These are phyloP conservation scores for Rosa hybrid DNA, from an alignment of 331 rosid species.

Conservation along the genomic window DNA sequence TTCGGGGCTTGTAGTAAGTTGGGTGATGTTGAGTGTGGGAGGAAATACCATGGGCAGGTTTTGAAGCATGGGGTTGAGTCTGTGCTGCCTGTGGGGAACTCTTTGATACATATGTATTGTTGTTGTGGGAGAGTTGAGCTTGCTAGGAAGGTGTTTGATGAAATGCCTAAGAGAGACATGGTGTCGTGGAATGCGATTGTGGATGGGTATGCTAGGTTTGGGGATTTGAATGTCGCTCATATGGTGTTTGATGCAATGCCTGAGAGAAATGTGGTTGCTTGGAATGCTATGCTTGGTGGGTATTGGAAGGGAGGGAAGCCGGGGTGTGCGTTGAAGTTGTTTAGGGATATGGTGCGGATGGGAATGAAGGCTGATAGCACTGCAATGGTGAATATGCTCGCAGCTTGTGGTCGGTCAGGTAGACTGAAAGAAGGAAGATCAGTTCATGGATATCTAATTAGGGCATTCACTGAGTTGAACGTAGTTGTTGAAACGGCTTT, in stretches of 20 bases:
- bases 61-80: slow-evolving; percentile 57
- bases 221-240: slow-evolving; percentile 47
- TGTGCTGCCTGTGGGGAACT: slow-evolving; percentile 54
- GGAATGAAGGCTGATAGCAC: slow-evolving; percentile 51
- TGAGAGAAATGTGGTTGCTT: slow-evolving; percentile 54
- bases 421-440: slow-evolving; percentile 72
- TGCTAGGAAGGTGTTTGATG: slow-evolving; percentile 52
- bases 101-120: slow-evolving; percentile 65
- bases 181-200: slow-evolving; percentile 77
- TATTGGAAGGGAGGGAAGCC: slow-evolving; percentile 58
- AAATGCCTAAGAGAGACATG: slow-evolving; percentile 43
- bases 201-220: slow-evolving; percentile 34
- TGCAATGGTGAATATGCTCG: slow-evolving; percentile 51
- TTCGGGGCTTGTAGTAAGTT: slow-evolving; percentile 47
- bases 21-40: slow-evolving; percentile 48
- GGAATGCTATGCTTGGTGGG: slow-evolving; percentile 69
- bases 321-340: slow-evolving; percentile 64
- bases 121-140: slow-evolving; percentile 42
- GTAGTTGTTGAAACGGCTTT: slow-evolving; percentile 56
- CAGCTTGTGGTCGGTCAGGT: slow-evolving; percentile 61
- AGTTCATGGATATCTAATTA: slow-evolving; percentile 55
- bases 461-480: slow-evolving; percentile 30
- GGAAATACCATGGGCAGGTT: slow-evolving; percentile 59
- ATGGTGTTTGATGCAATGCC: slow-evolving; percentile 60
- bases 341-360: slow-evolving; percentile 51